These are phyloP conservation scores for Kandelia obovata DNA, from an alignment of 345 rosid genomes.

Conservation along the genomic window DNA sequence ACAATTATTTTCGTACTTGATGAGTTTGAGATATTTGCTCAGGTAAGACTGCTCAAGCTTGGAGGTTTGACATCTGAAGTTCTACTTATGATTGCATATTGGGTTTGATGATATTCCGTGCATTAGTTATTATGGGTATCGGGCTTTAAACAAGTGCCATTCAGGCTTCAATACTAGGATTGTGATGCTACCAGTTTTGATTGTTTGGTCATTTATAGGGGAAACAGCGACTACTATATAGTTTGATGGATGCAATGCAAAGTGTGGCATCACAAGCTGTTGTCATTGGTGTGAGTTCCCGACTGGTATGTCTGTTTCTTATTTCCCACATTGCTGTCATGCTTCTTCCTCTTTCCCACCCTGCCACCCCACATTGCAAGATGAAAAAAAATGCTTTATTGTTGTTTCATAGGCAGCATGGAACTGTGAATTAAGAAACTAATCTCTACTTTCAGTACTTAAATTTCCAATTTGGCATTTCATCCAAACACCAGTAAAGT, in stretches of 20 bases:
- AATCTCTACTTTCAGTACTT: neutral
- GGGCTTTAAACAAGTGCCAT: neutral
- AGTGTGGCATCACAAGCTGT: constrained; percentile 88
- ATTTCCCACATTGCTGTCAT: neutral
- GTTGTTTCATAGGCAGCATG: neutral
- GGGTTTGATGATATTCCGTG: neutral
- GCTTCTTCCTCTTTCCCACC: neutral
- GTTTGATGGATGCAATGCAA: constrained; percentile 94
- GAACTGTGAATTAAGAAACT: neutral
- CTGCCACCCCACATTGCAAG: no score
- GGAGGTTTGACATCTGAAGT: neutral
- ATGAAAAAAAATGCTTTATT: neutral
- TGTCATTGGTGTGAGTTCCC: constrained; percentile 75
- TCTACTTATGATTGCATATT: neutral
- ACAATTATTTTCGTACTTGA: constrained; percentile 79
- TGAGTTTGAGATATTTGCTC: constrained; percentile 92
- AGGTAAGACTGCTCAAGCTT: constrained; percentile 45
- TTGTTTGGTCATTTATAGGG: constrained; percentile 45
- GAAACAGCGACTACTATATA: constrained; percentile 80
- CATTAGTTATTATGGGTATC: neutral
- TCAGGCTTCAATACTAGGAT: constrained; percentile 1
- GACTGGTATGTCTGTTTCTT: constrained; percentile 48
- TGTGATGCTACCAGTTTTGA: neutral
- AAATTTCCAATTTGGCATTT: neutral
- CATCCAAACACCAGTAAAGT: neutral